Conservation (phyloP, 768 basidiomycete genomes). For the Strobilomyces confusus region DNA sequence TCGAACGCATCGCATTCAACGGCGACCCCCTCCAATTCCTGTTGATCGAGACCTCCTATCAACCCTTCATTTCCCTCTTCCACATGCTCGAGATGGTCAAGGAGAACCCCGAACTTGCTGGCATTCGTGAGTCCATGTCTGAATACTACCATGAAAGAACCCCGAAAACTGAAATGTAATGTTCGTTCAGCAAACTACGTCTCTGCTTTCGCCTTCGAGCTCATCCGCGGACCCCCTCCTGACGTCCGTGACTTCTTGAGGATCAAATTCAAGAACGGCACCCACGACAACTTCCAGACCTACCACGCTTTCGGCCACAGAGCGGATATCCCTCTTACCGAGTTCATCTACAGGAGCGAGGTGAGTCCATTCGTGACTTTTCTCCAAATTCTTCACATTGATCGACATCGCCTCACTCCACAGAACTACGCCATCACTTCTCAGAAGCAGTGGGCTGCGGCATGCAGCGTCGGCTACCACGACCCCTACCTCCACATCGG, state of each 20-base stretch:
- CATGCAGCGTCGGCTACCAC: constrained; percentile 33
- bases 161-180: constrained; percentile 8
- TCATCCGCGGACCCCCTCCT: constrained; percentile 69
- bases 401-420: not conserved
- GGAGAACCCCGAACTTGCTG: constrained; percentile 54
- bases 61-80: constrained; percentile 88
- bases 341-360: constrained; percentile 81
- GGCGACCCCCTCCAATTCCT: constrained; percentile 77
- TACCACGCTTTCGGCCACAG: constrained; percentile 73
- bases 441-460: constrained; percentile 42
- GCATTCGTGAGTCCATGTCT: constrained; percentile 52
- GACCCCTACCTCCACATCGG: constrained; percentile 32
- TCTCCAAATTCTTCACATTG: not conserved
- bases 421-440: constrained; percentile 45
- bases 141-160: not conserved
- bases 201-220: constrained; percentile 73
- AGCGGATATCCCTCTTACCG: constrained; percentile 75
- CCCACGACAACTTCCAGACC: constrained; percentile 55
- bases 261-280: constrained; percentile 85
- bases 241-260: constrained; percentile 79
- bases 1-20: constrained; percentile 76
- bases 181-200: constrained; percentile 59
- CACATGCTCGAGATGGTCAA: constrained; percentile 63
- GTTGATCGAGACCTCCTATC: constrained; percentile 79
- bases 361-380: constrained; percentile 34